Conservation (phyloP, 805 yeast species). For the Suhomyces sp. region DNA sequence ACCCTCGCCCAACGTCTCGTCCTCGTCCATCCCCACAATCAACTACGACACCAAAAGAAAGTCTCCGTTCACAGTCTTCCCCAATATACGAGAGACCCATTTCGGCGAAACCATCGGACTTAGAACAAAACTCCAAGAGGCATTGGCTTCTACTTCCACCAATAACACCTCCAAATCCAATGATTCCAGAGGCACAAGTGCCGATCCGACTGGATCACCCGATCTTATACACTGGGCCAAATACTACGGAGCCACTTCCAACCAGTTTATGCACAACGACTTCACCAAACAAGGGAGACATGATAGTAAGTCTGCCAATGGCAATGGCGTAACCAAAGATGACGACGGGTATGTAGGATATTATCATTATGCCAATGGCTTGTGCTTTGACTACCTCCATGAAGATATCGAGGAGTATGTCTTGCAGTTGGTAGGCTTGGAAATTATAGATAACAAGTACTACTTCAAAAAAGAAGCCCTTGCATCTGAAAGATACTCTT, state of each 20-base stretch:
- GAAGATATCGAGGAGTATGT: slow-evolving; percentile 29
- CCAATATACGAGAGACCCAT: slow-evolving; percentile 26
- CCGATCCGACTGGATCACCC: slow-evolving; percentile 29
- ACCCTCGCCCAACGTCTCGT: slow-evolving; percentile 4
- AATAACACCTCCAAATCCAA: background rate
- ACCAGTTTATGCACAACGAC: slow-evolving; percentile 25
- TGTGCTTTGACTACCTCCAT: slow-evolving; percentile 18
- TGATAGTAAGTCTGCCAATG: background rate
- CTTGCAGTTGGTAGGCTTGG: slow-evolving; percentile 25
- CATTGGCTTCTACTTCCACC: background rate
- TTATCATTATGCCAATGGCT: slow-evolving; percentile 39
- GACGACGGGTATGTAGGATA: slow-evolving; percentile 41
- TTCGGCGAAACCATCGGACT: slow-evolving; percentile 29
- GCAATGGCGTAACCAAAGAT: slow-evolving; percentile 11
- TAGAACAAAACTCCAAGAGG: slow-evolving; percentile 22
- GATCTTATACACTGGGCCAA: slow-evolving; percentile 40
- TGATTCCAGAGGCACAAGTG: background rate
- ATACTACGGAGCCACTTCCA: slow-evolving; percentile 29
- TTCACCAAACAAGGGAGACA: slow-evolving; percentile 15
- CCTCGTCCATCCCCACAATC: slow-evolving; percentile 4
- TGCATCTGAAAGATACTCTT: slow-evolving; percentile 1
- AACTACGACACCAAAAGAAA: slow-evolving; percentile 4
- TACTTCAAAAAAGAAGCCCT: slow-evolving; percentile 13
- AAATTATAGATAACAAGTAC: slow-evolving; percentile 13
- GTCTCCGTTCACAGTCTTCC: slow-evolving; percentile 13